phyloP scores from a whole-genome alignment of 2,329 filamentous ascomycete species.

The Drechslerella coelobrocha region DNA sequence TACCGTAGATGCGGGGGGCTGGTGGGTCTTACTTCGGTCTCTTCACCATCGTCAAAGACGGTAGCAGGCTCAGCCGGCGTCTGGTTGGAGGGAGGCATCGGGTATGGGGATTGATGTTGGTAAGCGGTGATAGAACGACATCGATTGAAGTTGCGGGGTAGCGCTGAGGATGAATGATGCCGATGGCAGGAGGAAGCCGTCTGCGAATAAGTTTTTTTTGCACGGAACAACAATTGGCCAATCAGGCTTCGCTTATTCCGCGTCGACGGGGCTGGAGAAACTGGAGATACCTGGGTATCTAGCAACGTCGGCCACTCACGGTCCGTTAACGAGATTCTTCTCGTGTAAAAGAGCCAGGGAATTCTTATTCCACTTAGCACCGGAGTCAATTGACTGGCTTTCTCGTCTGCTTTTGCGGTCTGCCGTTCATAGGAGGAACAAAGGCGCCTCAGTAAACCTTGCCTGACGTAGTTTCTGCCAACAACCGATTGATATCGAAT shows the following conservation, averaged over 20 bases:
- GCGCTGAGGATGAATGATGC: neutral
- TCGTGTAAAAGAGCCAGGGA: too few species aligned
- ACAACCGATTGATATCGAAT: too few species aligned
- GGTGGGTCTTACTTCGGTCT: conserved; percentile 33
- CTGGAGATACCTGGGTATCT: too few species aligned
- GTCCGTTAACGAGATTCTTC: too few species aligned
- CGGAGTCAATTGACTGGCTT: too few species aligned
- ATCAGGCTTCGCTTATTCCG: conserved; percentile 46
- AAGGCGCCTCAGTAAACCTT: too few species aligned
- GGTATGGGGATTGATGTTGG: conserved; percentile 1
- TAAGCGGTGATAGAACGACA: conserved; percentile 23
- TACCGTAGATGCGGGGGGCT: too few species aligned
- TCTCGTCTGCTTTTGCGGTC: too few species aligned
- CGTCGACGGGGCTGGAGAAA: neutral
- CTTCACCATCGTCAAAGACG: conserved; percentile 38
- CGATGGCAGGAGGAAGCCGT: neutral
- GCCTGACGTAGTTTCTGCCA: too few species aligned
- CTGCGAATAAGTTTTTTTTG: neutral
- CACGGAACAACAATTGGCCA: conserved; percentile 18
- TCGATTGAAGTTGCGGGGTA: neutral
- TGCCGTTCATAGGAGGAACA: too few species aligned
- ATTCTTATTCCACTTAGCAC: too few species aligned
- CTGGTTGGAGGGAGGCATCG: neutral
- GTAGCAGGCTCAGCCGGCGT: neutral
- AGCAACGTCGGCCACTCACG: too few species aligned